Base-by-base conservation (phyloP, 345 rosid species). In the Aquilaria sinensis region DNA sequence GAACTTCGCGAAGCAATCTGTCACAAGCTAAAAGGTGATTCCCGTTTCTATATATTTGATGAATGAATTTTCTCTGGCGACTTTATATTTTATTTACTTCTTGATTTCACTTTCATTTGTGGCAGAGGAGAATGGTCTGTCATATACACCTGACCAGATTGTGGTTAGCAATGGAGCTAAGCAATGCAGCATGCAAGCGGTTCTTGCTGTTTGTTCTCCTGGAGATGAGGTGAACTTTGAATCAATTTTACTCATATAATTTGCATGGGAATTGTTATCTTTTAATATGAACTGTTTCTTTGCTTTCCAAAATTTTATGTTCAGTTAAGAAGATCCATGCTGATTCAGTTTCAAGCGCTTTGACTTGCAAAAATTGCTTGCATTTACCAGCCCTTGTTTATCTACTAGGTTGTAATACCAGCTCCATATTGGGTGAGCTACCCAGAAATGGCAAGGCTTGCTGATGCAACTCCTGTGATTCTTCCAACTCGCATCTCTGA, bases 351-450 rank as follows among this genome's bases (percentile, higher is more conserved):
- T 59, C 47, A 56, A 67, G 31, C 58, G 37, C 33, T 60, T 56
- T 62, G 31, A 29, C 51, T 47, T 48, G 2, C 32, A 32, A 58
- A 70, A 32, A 45, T 56, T 31, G 52, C 32, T 45, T 50, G 59
- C 12, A 15, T 67, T 47, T 43, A 32, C 50, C 13, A 16, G 12
- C 47, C 46, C 5, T 62, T 60, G 14, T 63, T 47, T 50, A 2
- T 56, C 56, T 47, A 64, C 16, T 78, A 95, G 99, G 99, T 91
- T 72, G 76, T 95, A 55, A 91, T 95, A 70, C 99, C 99, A 11
- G 96, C 93, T 62, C 99, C 99, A 12, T 95, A 56, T 71, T 95
- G 88, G 88, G 99, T 95, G 57, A 95, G 99, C 83, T 95, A 95
- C 80, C 93, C 97, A 6, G 97, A 95, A 81, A 90, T 91, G 51